Percentiles rank a stretch among this genome's conserved stretches.
These are phyloP conservation scores for Leccinum fibrillosum DNA, from an alignment of 768 basidiomycete genomes.

Conservation along the genomic window DNA sequence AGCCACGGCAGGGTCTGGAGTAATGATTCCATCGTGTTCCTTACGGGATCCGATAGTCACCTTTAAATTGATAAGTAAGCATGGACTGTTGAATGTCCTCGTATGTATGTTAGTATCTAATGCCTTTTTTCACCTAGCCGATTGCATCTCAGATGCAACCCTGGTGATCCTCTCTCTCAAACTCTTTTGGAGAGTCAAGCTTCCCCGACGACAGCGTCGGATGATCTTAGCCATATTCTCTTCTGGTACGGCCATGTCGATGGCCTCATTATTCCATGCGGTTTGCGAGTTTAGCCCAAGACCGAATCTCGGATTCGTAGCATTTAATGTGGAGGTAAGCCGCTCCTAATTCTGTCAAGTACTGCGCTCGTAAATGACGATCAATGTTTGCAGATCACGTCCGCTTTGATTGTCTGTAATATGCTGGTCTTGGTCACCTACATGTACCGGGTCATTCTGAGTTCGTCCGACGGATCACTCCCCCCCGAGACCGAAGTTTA, in stretches of 20 bases:
- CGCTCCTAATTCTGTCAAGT: background rate
- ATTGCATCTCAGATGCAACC: background rate
- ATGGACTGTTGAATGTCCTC: background rate
- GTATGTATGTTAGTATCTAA: background rate
- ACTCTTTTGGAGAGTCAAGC: slow-evolving; percentile 14
- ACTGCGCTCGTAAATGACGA: background rate
- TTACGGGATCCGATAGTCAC: background rate
- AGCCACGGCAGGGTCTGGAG: background rate
- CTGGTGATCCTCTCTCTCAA: background rate
- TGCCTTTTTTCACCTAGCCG: background rate
- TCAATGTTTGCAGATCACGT: background rate
- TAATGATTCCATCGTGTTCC: background rate
- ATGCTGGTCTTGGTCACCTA: slow-evolving; percentile 15
- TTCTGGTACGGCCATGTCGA: slow-evolving; percentile 5
- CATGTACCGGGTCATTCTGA: slow-evolving; percentile 5
- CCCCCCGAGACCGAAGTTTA: background rate
- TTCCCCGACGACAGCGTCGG: slow-evolving; percentile 11
- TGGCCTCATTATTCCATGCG: background rate
- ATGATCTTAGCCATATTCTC: slow-evolving; percentile 19
- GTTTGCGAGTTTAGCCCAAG: background rate
- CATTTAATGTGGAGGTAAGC: background rate
- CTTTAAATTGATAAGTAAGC: background rate
- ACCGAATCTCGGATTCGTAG: background rate
- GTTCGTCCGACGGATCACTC: background rate
- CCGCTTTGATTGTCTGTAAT: slow-evolving; percentile 8